Evolutionary conservation across 306 rosid species (phyloP).

Genomic region (Pueraria montana): DNA sequence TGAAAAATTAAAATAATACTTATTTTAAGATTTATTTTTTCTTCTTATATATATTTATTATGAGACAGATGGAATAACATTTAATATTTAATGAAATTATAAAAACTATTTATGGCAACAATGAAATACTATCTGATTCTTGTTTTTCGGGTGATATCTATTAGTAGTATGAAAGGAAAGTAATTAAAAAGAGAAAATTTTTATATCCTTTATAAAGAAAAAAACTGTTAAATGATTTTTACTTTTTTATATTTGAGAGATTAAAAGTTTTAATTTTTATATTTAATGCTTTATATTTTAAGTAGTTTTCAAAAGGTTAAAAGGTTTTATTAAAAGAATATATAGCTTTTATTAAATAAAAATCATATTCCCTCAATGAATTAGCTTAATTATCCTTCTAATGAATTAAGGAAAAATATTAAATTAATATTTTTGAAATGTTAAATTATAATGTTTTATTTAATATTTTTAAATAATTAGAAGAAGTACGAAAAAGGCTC

Average conservation of each 20-base stretch:
- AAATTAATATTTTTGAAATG: neutral
- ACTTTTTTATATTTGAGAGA: neutral
- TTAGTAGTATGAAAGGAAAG: neutral
- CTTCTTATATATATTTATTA: no score
- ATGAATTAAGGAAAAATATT: neutral
- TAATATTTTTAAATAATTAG: neutral
- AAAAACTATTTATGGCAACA: neutral
- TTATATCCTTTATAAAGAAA: neutral
- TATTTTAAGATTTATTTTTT: no score
- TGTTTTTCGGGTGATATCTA: neutral
- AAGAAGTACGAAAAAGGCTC: neutral
- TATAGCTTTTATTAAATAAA: neutral
- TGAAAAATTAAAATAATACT: no score
- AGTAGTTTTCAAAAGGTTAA: neutral
- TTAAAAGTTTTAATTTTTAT: neutral
- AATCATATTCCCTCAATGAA: neutral
- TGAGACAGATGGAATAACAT: no score
- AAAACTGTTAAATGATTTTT: neutral
- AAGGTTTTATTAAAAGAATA: neutral
- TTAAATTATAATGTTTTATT: neutral
- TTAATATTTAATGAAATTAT: neutral
- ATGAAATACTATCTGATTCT: neutral
- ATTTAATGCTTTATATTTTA: neutral
- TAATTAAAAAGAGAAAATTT: neutral
- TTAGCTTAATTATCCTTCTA: neutral